A percentile compares a stretch with the other conserved stretches of the same genome.
phyloP scores from a whole-genome alignment of 352 stramenopile species.

The Pythium aphanidermatum region DNA sequence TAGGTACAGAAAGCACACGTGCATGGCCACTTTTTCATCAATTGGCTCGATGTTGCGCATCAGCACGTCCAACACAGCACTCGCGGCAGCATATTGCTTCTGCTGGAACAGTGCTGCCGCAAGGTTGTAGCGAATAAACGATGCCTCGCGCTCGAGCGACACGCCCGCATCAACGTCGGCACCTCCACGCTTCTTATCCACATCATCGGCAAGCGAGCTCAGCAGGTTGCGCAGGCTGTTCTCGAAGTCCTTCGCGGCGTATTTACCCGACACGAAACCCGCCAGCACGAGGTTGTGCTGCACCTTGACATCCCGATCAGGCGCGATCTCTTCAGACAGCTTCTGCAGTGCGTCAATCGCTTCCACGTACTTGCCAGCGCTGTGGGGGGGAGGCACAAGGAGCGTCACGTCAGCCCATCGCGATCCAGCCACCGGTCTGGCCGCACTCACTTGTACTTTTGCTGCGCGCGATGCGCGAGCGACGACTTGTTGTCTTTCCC shows the following conservation, averaged over 20 bases:
- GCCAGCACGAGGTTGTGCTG: slow-evolving; percentile 81
- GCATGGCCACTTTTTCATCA: slow-evolving; percentile 89
- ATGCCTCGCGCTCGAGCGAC: slow-evolving; percentile 77
- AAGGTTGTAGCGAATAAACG: slow-evolving; percentile 90
- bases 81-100: slow-evolving; percentile 88
- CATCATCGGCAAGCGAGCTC: slow-evolving; percentile 26
- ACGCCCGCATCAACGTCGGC: slow-evolving; percentile 12
- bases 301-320: slow-evolving; percentile 72
- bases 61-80: slow-evolving; percentile 76
- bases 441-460: slow-evolving; percentile 88
- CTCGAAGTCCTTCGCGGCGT: slow-evolving; percentile 67
- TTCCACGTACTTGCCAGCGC: slow-evolving; percentile 80
- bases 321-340: slow-evolving; percentile 73
- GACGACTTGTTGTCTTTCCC: slow-evolving; percentile 84
- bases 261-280: slow-evolving; percentile 55
- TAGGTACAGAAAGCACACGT: slow-evolving; percentile 91
- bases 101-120: slow-evolving; percentile 80
- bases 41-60: slow-evolving; percentile 88
- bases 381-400: slow-evolving; percentile 21
- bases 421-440: no score
- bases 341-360: slow-evolving; percentile 80
- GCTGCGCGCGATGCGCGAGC: slow-evolving; percentile 77
- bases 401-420: no score
- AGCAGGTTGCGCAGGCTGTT: slow-evolving; percentile 57
- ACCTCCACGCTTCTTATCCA: slow-evolving; percentile 39